These are phyloP conservation scores for Boletus insuetus DNA, from an alignment of 768 basidiomycete species.

Conservation along the genomic window DNA sequence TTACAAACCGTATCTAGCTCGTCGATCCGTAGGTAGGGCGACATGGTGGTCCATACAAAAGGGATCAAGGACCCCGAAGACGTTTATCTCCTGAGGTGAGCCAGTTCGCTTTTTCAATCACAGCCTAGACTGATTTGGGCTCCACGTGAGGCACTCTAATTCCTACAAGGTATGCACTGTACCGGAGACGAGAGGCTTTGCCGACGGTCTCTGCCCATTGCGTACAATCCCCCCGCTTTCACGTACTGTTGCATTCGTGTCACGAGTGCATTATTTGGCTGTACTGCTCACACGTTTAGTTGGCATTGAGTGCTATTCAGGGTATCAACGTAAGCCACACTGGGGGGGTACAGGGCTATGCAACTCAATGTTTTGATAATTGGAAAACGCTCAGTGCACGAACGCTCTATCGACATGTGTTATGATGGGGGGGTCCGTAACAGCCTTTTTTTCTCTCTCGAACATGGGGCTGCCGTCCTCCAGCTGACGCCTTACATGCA, in stretches of 20 bases:
- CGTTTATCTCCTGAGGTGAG: conserved; percentile 12
- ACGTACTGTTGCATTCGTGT: conserved; percentile 26
- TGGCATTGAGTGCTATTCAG: conserved; percentile 24
- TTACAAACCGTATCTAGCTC: conserved; percentile 7
- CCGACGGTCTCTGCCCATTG: conserved; percentile 19
- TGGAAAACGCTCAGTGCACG: conserved; percentile 6
- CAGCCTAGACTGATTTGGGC: not conserved
- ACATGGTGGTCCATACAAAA: not conserved
- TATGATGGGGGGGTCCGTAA: conserved; percentile 9
- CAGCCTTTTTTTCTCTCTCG: conserved; percentile 10
- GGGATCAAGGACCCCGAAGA: conserved; percentile 25
- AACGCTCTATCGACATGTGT: conserved; percentile 14
- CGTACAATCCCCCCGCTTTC: conserved; percentile 21
- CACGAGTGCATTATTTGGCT: conserved; percentile 11
- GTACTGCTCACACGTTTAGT: conserved; percentile 20
- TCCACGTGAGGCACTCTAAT: conserved; percentile 20
- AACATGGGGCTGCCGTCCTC: conserved; percentile 9
- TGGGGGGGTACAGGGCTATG: conserved; percentile 21
- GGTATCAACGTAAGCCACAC: conserved; percentile 29
- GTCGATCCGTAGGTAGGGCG: conserved; percentile 19
- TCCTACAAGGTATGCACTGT: not conserved
- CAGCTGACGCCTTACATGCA: conserved; percentile 16
- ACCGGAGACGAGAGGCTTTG: conserved; percentile 21
- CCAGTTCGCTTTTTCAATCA: conserved; percentile 17
- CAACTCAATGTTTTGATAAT: conserved; percentile 10